Evolutionary conservation across 306 rosid genomes (phyloP).

Genomic region (Quercus aquifolioides): DNA sequence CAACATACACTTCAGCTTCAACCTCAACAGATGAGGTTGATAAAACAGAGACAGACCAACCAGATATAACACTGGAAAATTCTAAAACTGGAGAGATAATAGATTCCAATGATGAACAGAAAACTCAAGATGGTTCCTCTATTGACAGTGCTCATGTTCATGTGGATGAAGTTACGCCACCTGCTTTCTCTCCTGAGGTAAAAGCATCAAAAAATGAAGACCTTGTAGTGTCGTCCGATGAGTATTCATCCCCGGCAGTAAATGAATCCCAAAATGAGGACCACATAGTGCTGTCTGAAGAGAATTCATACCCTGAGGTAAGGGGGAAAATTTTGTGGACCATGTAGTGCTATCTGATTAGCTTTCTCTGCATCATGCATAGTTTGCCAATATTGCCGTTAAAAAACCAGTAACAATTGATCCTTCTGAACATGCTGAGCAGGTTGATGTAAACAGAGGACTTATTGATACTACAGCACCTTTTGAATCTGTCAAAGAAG

Average conservation of each 20-base stretch:
- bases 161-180: background rate
- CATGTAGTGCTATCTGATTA: slow-evolving; percentile 13
- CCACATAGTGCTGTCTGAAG: background rate
- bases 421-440: slow-evolving; percentile 37
- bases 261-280: background rate
- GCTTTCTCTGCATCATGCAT: slow-evolving; percentile 16
- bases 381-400: slow-evolving; percentile 6
- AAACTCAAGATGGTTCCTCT: slow-evolving; percentile 26
- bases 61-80: slow-evolving; percentile 23
- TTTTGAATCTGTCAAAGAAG: slow-evolving; percentile 96
- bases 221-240: background rate
- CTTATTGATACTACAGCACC: slow-evolving; percentile 88
- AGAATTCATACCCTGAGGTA: slow-evolving; percentile 33
- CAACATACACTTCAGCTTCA: slow-evolving; percentile 29
- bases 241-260: slow-evolving; percentile 34
- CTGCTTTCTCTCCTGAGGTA: slow-evolving; percentile 34
- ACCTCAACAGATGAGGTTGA: slow-evolving; percentile 21
- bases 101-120: slow-evolving; percentile 13
- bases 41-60: slow-evolving; percentile 21
- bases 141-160: slow-evolving; percentile 18
- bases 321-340: slow-evolving; percentile 25
- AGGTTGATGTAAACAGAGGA: slow-evolving; percentile 47
- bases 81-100: slow-evolving; percentile 24
- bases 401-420: slow-evolving; percentile 28
- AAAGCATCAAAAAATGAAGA: background rate